Evolutionary conservation across 257 asterid genomes (phyloP), one percentile per base, ranked within the genome.

Genomic region (Salvia splendens): DNA sequence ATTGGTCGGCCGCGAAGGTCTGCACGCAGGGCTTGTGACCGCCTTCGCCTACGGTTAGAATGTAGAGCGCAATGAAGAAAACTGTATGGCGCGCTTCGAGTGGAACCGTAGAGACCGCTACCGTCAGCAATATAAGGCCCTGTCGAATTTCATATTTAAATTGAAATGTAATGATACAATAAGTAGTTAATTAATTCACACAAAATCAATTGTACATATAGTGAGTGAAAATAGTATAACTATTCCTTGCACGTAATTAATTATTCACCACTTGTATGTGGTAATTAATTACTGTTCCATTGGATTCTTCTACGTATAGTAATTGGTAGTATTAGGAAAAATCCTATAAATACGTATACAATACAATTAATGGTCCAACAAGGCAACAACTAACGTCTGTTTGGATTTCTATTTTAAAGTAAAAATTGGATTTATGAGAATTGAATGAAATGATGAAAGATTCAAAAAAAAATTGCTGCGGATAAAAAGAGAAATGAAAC

Each of bases 11-110:
- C 5, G 91, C 93, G 7, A 88, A 86, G 4, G 93, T 84, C 46
- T 86, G 93, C 0, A 86, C 89, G 51, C 93, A 88, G 6, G 95
- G 95, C 79, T 85, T 86, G 83, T 88, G 93, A 6, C 95, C 95
- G 10, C 95, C 95, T 53, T 84, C 92, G 12, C 95, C 93, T 6
- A 79, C 38, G 12, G 87, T 57, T 0, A 86, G 52, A 8, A 81
- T 56, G 79, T 88, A 88, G 6, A 88, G 84, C 1, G 96, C 82
- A 3, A 75, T 32, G 78, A 88, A 88, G 87, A 88, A 86, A 15
- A 88, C 57, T 12, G 73, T 46, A 8, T 45, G 68, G 53, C 86
- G 86, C 17, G 43, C 10, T 0, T 57, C 70, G 41, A 28, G 11
- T 35, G 85, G 84, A 49, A 70, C 76, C 3, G 62, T 46, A 12